Evolutionary conservation across 345 rosid species (phyloP).

Genomic region (Salix purpurea): DNA sequence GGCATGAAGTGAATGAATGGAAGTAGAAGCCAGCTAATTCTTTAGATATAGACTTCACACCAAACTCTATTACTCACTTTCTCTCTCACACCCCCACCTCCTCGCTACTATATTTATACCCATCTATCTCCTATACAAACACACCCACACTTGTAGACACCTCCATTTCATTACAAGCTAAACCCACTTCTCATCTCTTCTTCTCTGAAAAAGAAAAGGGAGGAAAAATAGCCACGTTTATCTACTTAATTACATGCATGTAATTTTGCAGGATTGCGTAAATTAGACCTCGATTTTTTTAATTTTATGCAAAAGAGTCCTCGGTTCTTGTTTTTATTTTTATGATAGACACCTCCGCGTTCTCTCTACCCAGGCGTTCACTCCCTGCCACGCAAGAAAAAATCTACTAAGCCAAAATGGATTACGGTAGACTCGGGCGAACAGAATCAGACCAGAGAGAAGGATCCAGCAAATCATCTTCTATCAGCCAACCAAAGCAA

Average conservation of each 20-base stretch:
- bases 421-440: slow-evolving; percentile 28
- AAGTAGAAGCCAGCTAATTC: slow-evolving; percentile 63
- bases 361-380: background rate
- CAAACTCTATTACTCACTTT: slow-evolving; percentile 22
- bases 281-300: background rate
- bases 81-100: background rate
- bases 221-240: background rate
- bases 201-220: too few species aligned
- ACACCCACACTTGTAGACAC: background rate
- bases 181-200: background rate
- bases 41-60: slow-evolving; percentile 40
- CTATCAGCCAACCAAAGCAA: background rate
- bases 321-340: background rate
- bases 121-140: background rate
- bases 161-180: background rate
- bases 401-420: background rate
- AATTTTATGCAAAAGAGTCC: background rate
- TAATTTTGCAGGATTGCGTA: background rate
- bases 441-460: slow-evolving; percentile 16
- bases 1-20: background rate
- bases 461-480: background rate
- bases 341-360: background rate
- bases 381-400: background rate
- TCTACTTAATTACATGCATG: background rate
- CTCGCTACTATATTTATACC: background rate